Conservation (phyloP, 768 basidiomycete genomes). For the Suillus ampliporus region DNA sequence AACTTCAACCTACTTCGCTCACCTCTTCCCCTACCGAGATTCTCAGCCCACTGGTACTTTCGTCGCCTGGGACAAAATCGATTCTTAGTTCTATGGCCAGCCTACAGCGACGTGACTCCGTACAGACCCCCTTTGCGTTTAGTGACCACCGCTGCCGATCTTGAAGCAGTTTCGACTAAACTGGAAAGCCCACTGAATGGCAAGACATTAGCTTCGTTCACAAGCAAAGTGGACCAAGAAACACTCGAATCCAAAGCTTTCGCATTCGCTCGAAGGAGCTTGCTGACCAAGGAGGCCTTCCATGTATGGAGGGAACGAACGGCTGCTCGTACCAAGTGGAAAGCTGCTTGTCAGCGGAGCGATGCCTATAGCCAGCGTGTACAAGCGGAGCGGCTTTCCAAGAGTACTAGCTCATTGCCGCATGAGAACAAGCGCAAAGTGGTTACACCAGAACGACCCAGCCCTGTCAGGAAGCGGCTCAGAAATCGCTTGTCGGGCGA, state of each 20-base stretch:
- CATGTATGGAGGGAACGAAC: slow-evolving; percentile 52
- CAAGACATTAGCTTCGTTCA: slow-evolving; percentile 1
- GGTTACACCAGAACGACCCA: slow-evolving; percentile 26
- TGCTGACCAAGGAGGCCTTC: slow-evolving; percentile 49
- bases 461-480: slow-evolving; percentile 33
- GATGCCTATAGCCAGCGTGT: slow-evolving; percentile 65
- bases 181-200: slow-evolving; percentile 13
- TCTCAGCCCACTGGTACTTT: slow-evolving; percentile 35
- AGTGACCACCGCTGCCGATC: slow-evolving; percentile 16
- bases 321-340: slow-evolving; percentile 56
- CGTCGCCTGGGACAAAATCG: slow-evolving; percentile 28
- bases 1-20: slow-evolving; percentile 31
- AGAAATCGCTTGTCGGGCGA: slow-evolving; percentile 45
- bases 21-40: slow-evolving; percentile 33
- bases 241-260: slow-evolving; percentile 47
- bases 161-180: slow-evolving; percentile 16
- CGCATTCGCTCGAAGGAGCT: slow-evolving; percentile 47
- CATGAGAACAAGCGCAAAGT: slow-evolving; percentile 32
- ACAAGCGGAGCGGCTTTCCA: slow-evolving; percentile 38
- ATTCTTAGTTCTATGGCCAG: slow-evolving; percentile 19
- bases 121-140: slow-evolving; percentile 31
- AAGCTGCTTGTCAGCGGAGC: slow-evolving; percentile 64
- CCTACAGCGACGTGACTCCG: slow-evolving; percentile 29
- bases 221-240: slow-evolving; percentile 16
- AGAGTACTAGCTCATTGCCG: slow-evolving; percentile 21